Conservation (phyloP, 2,329 filamentous ascomycete genomes). For the Nigrograna mackinnonii region DNA sequence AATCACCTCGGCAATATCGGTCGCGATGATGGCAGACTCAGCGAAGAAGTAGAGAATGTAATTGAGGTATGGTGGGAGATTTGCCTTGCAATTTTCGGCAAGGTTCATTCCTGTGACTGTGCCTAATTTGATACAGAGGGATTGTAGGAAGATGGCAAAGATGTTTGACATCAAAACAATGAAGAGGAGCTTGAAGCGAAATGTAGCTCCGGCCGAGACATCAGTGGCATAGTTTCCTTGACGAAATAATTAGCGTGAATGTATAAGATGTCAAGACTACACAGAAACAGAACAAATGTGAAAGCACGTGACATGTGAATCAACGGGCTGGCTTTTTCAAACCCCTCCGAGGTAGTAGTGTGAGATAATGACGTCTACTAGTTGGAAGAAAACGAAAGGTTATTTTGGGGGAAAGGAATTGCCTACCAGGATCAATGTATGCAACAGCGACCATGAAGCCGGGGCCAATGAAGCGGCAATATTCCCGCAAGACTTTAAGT, state of each 20-base stretch:
- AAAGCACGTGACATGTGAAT: no score
- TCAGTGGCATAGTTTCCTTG: slow-evolving; percentile 72
- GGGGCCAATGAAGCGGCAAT: slow-evolving; percentile 65
- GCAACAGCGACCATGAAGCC: slow-evolving; percentile 64
- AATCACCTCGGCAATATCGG: slow-evolving; percentile 63
- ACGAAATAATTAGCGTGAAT: slow-evolving; percentile 22
- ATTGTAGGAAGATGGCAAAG: slow-evolving; percentile 72
- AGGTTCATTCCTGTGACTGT: slow-evolving; percentile 54
- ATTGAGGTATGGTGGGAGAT: slow-evolving; percentile 59
- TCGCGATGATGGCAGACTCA: slow-evolving; percentile 61
- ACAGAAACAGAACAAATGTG: no score
- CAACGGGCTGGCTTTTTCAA: no score
- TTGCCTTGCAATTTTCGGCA: slow-evolving; percentile 52
- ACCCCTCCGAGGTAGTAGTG: no score
- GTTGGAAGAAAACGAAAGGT: no score
- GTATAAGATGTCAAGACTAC: neutral
- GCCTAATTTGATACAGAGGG: slow-evolving; percentile 64
- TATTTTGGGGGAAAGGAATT: neutral
- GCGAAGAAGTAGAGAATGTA: slow-evolving; percentile 58
- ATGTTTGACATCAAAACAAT: slow-evolving; percentile 70
- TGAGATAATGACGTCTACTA: no score
- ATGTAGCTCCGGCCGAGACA: slow-evolving; percentile 68
- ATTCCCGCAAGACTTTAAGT: slow-evolving; percentile 46
- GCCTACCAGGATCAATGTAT: slow-evolving; percentile 52
- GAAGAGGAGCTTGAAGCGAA: slow-evolving; percentile 68